Percentiles rank a stretch among this genome's conserved stretches.
Conservation (phyloP, 2,329 filamentous ascomycete species). For the Fonsecaea multimorphosa region DNA sequence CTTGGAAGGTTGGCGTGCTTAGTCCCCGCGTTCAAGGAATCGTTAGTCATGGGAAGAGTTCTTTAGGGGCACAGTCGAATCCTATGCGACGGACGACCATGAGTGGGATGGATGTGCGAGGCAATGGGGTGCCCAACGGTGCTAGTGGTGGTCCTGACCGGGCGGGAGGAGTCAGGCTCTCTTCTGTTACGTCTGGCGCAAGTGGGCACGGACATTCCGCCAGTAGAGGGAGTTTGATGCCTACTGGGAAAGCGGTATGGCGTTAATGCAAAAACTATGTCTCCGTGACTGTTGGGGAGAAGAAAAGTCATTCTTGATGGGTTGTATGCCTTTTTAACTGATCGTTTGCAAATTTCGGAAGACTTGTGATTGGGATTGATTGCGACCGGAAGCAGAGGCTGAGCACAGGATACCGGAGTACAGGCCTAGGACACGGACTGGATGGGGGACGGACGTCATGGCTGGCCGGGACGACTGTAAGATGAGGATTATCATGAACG, state of each 20-base stretch:
- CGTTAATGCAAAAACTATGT: constrained; percentile 23
- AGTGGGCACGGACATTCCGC: constrained; percentile 16
- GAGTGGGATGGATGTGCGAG: constrained; percentile 29
- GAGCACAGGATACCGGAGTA: neutral
- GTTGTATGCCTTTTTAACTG: neutral
- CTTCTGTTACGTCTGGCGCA: constrained; percentile 23
- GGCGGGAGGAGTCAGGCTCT: constrained; percentile 23
- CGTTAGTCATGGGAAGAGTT: constrained; percentile 41
- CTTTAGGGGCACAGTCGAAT: constrained; percentile 53
- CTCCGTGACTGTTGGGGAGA: neutral
- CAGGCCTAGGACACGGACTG: constrained; percentile 1
- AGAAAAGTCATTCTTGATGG: neutral
- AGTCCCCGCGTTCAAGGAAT: constrained; percentile 58
- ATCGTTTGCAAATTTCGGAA: neutral
- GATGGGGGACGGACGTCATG: neutral
- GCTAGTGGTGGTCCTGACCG: constrained; percentile 20
- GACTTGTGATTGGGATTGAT: neutral
- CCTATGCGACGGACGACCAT: constrained; percentile 45
- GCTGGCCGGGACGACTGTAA: neutral
- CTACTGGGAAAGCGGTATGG: constrained; percentile 36
- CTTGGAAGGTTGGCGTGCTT: constrained; percentile 61
- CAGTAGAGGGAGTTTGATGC: constrained; percentile 37
- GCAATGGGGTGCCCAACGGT: constrained; percentile 14
- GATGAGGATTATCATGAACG: neutral
- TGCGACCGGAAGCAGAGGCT: neutral